phyloP scores from a whole-genome alignment of 257 asterid genomes.

The Solanum chmielewskii region DNA sequence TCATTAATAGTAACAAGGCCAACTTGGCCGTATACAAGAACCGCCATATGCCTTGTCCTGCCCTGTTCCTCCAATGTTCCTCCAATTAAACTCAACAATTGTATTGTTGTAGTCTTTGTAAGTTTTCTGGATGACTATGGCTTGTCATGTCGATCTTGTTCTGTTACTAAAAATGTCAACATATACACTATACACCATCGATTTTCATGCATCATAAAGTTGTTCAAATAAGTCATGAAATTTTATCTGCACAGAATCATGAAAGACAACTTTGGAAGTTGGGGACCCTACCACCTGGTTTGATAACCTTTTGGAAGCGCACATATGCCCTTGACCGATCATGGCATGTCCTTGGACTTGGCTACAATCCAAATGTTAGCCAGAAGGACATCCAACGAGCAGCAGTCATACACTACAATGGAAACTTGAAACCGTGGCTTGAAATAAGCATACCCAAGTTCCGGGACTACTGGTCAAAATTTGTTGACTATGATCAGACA shows the following conservation, averaged over 20 bases:
- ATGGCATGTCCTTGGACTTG: slow-evolving; percentile 96
- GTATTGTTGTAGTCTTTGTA: neutral
- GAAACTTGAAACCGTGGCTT: slow-evolving; percentile 95
- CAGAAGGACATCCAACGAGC: slow-evolving; percentile 75
- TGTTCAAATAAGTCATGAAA: neutral
- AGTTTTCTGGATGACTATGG: neutral
- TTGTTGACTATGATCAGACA: slow-evolving; percentile 50
- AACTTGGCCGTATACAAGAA: neutral
- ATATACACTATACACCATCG: neutral
- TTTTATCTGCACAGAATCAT: slow-evolving; percentile 44
- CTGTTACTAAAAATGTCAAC: neutral
- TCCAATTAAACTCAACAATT: neutral
- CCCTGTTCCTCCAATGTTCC: neutral
- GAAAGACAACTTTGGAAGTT: slow-evolving; percentile 83
- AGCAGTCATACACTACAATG: slow-evolving; percentile 80
- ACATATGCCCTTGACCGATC: slow-evolving; percentile 56
- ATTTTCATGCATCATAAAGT: neutral
- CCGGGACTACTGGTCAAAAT: slow-evolving; percentile 62
- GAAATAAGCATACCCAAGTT: slow-evolving; percentile 83
- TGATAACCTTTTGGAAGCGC: slow-evolving; percentile 80
- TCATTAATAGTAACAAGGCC: too few relatives aligned
- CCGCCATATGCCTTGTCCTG: neutral
- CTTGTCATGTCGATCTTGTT: neutral
- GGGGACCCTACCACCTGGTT: slow-evolving; percentile 92
- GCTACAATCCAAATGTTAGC: slow-evolving; percentile 58